Evolutionary conservation across 2,329 filamentous ascomycete genomes (phyloP), one percentile per base, ranked within the genome.

Genomic region (Didymella keratinophila): DNA sequence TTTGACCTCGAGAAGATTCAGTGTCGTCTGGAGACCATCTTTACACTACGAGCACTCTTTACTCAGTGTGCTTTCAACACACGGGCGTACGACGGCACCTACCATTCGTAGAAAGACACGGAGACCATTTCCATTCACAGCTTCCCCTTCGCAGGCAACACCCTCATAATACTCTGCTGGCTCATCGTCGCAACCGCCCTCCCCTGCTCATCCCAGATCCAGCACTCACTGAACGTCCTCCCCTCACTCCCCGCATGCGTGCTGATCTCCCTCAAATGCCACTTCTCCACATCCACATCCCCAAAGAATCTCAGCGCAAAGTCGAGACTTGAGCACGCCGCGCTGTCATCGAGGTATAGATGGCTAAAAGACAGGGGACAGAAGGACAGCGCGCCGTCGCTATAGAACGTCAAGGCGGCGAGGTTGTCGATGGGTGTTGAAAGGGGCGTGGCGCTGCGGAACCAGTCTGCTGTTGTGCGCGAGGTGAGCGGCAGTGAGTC

Each of bases 321-420:
- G 61, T 85, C 82, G n/a, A 84, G 64, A 10, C 76, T 80, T 2
- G 78, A 79, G 50, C 78, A 82, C 2, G 81, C 80, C 7, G 63
- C 75, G 0, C 73, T 74, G 36, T 84, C 81, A 1, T 80, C 76
- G 36, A 83, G 72, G 63, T 75, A 80, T 70, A 76, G 64, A 10
- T 80, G 74, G 49, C 70, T 76, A 50, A 82, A 81, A 1, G 69
- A 71, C 48, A 84, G 61, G 0, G 82, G 80, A 1, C 79, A 32
- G 36, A 84, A 83, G 0, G 79, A 69, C 3, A 84, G 62, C 0
- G 71, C 79, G 0, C 73, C 78, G 30, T 84, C 82, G 71, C 82
- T 77, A 1, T 79, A 52, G 27, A 83, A 84, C 0, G 77, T 72
- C 1, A 84, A 61, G 0, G 71, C 74, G 0, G 77, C 74, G 12